Evolutionary conservation across 495 filamentous ascomycete genomes (phyloP).

Genomic region (Penicillium parvum): DNA sequence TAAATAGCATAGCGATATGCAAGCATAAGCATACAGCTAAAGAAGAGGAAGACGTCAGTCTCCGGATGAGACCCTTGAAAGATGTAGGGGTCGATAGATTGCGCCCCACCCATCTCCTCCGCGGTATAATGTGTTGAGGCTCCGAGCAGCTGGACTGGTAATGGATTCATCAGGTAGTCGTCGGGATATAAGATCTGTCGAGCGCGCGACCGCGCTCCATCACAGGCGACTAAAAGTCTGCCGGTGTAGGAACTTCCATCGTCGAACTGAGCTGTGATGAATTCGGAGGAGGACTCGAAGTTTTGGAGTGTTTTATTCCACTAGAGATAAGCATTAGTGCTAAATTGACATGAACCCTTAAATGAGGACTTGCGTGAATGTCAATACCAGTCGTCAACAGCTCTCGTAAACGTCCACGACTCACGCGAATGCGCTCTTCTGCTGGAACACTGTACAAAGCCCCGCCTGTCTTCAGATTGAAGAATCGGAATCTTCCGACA

Average conservation of each 20-base stretch:
- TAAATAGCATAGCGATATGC: neutral
- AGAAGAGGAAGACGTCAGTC: constrained; percentile 54
- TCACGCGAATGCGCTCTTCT: constrained; percentile 45
- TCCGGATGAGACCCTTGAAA: constrained; percentile 57
- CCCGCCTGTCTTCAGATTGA: constrained; percentile 48
- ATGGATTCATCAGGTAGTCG: constrained; percentile 28
- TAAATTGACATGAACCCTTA: neutral
- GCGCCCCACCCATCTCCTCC: constrained; percentile 36
- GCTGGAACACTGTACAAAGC: constrained; percentile 46
- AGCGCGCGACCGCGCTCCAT: constrained; percentile 49
- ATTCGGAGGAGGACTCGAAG: constrained; percentile 29
- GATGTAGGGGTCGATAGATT: constrained; percentile 54
- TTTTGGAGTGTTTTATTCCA: constrained; percentile 43
- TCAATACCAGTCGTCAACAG: constrained; percentile 46
- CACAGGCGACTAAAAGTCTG: constrained; percentile 50
- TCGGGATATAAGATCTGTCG: constrained; percentile 37
- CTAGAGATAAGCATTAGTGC: constrained; percentile 6
- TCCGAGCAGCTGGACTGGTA: constrained; percentile 50
- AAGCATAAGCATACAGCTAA: constrained; percentile 33
- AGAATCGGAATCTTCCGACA: constrained; percentile 49
- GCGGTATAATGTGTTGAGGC: constrained; percentile 37
- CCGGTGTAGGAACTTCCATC: constrained; percentile 48
- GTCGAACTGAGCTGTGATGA: constrained; percentile 45
- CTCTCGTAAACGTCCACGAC: constrained; percentile 42
- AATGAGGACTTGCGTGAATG: constrained; percentile 29